Base-by-base conservation (phyloP, 176 grass and related monocot species). In the Saccharum officinarum region DNA sequence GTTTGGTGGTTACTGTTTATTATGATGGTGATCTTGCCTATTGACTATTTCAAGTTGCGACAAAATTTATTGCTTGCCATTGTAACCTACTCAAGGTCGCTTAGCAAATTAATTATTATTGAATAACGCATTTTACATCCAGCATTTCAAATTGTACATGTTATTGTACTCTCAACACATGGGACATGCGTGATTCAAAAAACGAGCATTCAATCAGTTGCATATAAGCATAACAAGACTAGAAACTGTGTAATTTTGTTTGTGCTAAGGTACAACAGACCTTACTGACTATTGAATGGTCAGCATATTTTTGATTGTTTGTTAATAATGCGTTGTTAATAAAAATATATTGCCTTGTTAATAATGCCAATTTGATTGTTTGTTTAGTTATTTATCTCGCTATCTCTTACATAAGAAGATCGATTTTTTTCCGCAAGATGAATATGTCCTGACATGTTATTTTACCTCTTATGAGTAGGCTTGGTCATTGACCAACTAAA, bases 361-460 rank as follows among this genome's bases (percentile, higher is more conserved):
- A 82, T 25, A 82, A 71, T 71, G 6, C 30, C 33, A 82, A 70
- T 20, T 65, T 86, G 83, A 71, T 82, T 86, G 3, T 4, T 25
- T 14, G 17, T 50, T 13, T 64, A 44, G 9, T 82, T 55, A 71
- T 77, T 77, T 10, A 20, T 71, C 81, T 64, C 34, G 6, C 11
- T 70, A 23, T 65, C 38, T 62, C 54, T 81, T 40, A 71, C 64
- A 44, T 64, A 31, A 47, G 46, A 39, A 60, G 37, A 31, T 79
- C 73, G 40, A 30, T 65, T 77, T 25, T 36, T 1, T 76, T 85
- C 45, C 12, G 12, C 4, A 39, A 83, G 68, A 25, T 13, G 60
- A 67, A 46, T 57, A 11, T 45, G 71, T 79, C 83, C 76, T 57
- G 52, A 76, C 49, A 30, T 82, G 31, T 72, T 69, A 67, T 55